Conservation (phyloP, 148 eudicot genomes). For the Rhododendron kiyosumense region DNA sequence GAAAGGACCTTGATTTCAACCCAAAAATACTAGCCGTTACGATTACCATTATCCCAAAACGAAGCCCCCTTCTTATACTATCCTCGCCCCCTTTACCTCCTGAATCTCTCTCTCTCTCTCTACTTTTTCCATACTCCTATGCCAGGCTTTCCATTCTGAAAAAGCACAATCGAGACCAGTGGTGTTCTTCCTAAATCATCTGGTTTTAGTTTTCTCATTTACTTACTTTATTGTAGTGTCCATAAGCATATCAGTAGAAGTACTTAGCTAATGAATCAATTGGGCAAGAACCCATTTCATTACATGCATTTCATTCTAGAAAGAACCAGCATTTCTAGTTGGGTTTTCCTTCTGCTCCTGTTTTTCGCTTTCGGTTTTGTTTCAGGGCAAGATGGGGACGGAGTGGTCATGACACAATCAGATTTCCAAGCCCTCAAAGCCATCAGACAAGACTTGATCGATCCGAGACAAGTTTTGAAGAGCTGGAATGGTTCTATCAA, state of each 20-base stretch:
- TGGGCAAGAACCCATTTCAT: slow-evolving; percentile 7
- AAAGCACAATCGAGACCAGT: neutral
- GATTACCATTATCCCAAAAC: neutral
- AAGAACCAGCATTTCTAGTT: neutral
- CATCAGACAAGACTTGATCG: slow-evolving; percentile 46
- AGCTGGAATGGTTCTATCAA: slow-evolving; percentile 55
- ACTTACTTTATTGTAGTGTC: neutral
- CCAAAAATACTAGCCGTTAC: slow-evolving; percentile 23
- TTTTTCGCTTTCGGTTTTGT: slow-evolving; percentile 16
- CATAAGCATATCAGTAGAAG: neutral
- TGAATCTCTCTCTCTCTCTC: neutral
- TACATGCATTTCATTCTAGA: slow-evolving; percentile 5
- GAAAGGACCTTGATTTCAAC: neutral
- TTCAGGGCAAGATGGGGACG: slow-evolving; percentile 36
- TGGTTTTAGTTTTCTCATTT: neutral
- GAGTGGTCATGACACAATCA: slow-evolving; percentile 29
- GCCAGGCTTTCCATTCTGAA: neutral
- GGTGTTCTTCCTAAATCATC: slow-evolving; percentile 3
- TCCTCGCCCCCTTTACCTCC: neutral
- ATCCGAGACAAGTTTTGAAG: slow-evolving; percentile 32
- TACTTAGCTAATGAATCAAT: slow-evolving; percentile 8
- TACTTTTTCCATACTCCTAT: neutral
- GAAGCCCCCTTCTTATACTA: neutral
- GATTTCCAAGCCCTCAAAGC: slow-evolving; percentile 58
- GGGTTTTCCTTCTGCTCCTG: slow-evolving; percentile 14